Conservation (phyloP, 768 basidiomycete genomes). For the Hemileccinum impolitum region DNA sequence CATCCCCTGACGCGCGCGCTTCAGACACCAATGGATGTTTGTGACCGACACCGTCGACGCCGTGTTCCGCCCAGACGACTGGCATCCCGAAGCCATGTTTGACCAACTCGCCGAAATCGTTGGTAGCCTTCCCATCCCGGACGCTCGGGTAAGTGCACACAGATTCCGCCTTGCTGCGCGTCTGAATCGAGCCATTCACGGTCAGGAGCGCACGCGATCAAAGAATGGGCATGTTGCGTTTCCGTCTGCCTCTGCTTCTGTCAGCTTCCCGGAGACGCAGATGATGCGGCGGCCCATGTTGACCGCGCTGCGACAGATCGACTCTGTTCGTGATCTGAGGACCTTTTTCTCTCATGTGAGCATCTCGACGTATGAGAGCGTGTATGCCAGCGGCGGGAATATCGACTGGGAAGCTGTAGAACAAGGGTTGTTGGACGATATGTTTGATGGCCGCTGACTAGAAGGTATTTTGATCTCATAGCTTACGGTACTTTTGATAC, state of each 20-base stretch:
- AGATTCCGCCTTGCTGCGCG: too few relatives aligned
- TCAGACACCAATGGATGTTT: slow-evolving; percentile 96
- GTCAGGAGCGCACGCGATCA: slow-evolving; percentile 26
- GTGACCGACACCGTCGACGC: slow-evolving; percentile 97
- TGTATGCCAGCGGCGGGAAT: slow-evolving; percentile 77
- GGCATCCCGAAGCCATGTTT: slow-evolving; percentile 83
- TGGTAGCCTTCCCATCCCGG: slow-evolving; percentile 55
- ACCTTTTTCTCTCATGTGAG: slow-evolving; percentile 91
- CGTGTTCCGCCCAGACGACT: slow-evolving; percentile 80
- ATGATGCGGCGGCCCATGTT: slow-evolving; percentile 74
- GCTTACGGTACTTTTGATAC: neutral
- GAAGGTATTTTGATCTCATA: neutral
- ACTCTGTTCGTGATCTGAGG: slow-evolving; percentile 81
- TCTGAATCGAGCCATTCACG: neutral
- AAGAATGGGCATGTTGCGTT: slow-evolving; percentile 22
- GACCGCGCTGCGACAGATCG: slow-evolving; percentile 63
- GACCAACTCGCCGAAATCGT: slow-evolving; percentile 87
- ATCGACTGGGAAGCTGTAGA: slow-evolving; percentile 93
- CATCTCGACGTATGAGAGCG: slow-evolving; percentile 83
- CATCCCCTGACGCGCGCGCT: slow-evolving; percentile 6
- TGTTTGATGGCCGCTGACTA: slow-evolving; percentile 77
- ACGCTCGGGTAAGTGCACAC: slow-evolving; percentile 24
- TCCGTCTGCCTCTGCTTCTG: slow-evolving; percentile 18
- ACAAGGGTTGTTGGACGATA: slow-evolving; percentile 72
- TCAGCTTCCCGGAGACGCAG: slow-evolving; percentile 35